Base-by-base conservation (phyloP, 2,329 filamentous ascomycete genomes). In the Furcasterigmium furcatum region DNA sequence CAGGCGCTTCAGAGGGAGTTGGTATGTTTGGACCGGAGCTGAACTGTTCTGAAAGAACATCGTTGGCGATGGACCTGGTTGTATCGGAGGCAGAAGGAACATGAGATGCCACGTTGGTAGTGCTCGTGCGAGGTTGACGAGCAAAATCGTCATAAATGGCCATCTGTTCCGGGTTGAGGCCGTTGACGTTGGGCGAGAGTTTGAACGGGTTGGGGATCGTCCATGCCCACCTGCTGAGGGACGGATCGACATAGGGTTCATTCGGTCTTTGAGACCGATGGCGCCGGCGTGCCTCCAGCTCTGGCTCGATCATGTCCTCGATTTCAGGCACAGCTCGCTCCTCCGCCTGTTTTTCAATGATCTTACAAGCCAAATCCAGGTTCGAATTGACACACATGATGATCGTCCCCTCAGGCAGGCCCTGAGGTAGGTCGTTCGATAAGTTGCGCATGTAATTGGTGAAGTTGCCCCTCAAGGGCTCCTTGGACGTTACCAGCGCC, bases 311-410 rank as follows among this genome's bases (percentile, higher is more conserved):
- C 67, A 96, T 87, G 51, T 95, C 88, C 63, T 99, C 92, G 48
- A 99, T 97, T 64, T 99, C 94, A 2, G 89, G 87, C 32, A 96
- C 75, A 9, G 94, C 94, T 50, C 92, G 88, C 58, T 95, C 88
- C 63, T 97, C 92, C 4, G 94, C 95, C 43, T 94, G 91, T 65
- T 94, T 91, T 66, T 99, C 94, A 38, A 99, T 95, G 51, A 96
- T 88, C 56, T 82, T 87, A 61, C 94, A 97, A 39, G 95, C 92
- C 34, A 91, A 79, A 56, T 99, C 94, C 24, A 99, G 78, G 62
- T 99, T 99, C 53, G 95, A 92, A 64, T 97, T 99, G 50, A 99
- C 92, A 66, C 95, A 97, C 89, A 99, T 96, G 46, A 97, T 81
- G 50, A 99, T 94, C 25, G 94, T 88, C 7, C 94, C 94, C 68